These are phyloP conservation scores for Microthlaspi erraticum DNA, from an alignment of 345 rosid species.

Conservation along the genomic window DNA sequence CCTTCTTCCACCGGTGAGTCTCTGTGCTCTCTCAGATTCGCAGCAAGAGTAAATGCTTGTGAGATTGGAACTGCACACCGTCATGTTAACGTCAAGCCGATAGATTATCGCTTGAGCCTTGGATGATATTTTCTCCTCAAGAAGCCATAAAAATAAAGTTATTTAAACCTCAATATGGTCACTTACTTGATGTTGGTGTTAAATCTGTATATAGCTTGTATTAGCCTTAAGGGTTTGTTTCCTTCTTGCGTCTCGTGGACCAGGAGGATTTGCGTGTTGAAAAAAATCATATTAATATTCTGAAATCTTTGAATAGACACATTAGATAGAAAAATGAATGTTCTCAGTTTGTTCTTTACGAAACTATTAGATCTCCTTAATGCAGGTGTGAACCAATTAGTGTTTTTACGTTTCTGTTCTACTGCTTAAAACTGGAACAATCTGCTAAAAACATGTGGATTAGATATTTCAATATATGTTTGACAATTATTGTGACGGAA, in stretches of 20 bases:
- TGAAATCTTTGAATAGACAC: constrained; percentile 16
- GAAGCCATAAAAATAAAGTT: constrained; percentile 9
- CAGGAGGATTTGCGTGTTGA: constrained; percentile 10
- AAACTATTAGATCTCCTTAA: too few relatives aligned
- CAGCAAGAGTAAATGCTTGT: constrained; percentile 98
- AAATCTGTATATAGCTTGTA: constrained; percentile 40
- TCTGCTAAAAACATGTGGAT: too few relatives aligned
- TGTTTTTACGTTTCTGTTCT: too few relatives aligned
- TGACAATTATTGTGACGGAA: too few relatives aligned
- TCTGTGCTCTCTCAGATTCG: constrained; percentile 90
- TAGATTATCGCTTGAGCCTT: constrained; percentile 76
- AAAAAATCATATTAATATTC: neutral
- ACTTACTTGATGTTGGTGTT: constrained; percentile 25
- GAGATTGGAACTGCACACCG: constrained; percentile 97
- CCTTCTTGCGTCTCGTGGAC: constrained; percentile 13
- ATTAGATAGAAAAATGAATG: neutral
- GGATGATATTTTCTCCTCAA: constrained; percentile 49
- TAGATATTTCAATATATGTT: too few relatives aligned
- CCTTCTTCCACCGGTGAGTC: constrained; percentile 86
- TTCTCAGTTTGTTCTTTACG: too few relatives aligned
- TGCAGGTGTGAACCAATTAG: too few relatives aligned
- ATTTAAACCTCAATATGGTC: neutral
- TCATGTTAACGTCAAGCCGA: constrained; percentile 52
- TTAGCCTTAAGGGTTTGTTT: constrained; percentile 12
- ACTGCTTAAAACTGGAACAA: too few relatives aligned